Base-by-base conservation (phyloP, 164 flowering plant genomes). In the Umbellularia californica region DNA sequence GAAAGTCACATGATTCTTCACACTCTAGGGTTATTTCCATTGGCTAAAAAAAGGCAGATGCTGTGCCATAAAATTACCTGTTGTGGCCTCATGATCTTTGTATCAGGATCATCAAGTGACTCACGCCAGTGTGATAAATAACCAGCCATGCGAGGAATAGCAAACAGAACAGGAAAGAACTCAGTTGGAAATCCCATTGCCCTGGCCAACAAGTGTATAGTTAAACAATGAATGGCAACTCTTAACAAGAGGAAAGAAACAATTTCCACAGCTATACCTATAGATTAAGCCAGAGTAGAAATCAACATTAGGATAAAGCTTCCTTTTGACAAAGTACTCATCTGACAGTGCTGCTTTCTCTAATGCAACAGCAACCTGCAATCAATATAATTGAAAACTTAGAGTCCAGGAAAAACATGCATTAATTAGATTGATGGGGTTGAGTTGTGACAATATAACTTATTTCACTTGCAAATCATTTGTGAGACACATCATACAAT, bases 131-230 rank as follows among this genome's bases (percentile, higher is more conserved):
- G 99, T 51, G 99, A 77, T 66, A 92, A 83, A 77, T 90, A 96
- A 20, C 98, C 99, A 75, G 97, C 99, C 99, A 96, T 96, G 63
- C 99, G 88, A 74, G 99, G 99, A 73, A 94, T 90, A 50, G 99
- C 99, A 84, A 96, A 94, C 78, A 96, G 76, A 69, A 96, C 98
- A 66, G 98, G 85, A 81, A 94, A 96, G 83, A 91, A 96, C 83
- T 96, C 99, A 4, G 97, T 83, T 3, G 98, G 99, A 78, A 96
- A 94, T 64, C 99, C 99, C 87, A 96, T 92, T 72, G 99, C 99
- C 90, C 99, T 96, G 85, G 55, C 73, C 55, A 51, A 74, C 24
- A 73, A 71, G 66, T 51, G 41, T 47, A 13, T n/a, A 33, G 14
- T 66, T 3, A 30, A 13, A 64, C 27, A 15, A 30, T 30, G 11